A percentile compares a stretch with the other conserved stretches of the same genome.
Conservation (phyloP, 2,329 filamentous ascomycete species). For the Diaporthe nobilis region DNA sequence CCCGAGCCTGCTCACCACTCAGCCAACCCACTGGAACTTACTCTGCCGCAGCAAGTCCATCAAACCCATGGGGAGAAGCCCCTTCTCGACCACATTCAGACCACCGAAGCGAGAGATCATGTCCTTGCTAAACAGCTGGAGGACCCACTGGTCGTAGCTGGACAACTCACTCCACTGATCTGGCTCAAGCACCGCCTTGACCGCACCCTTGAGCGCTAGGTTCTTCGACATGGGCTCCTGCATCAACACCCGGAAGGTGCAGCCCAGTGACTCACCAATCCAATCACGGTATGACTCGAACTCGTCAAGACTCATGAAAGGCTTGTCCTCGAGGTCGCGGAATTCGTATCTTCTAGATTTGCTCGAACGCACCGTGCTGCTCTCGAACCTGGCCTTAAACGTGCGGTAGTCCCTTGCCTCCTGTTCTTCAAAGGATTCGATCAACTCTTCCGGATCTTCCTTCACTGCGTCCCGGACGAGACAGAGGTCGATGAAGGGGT, state of each 20-base stretch:
- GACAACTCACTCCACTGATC: constrained; percentile 35
- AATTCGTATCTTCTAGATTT: constrained; percentile 29
- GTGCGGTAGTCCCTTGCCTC: constrained; percentile 53
- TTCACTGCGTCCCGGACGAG: constrained; percentile 48
- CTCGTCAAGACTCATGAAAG: constrained; percentile 58
- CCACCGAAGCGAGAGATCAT: constrained; percentile 57
- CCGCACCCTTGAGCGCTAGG: constrained; percentile 46
- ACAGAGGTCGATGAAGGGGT: constrained; percentile 49
- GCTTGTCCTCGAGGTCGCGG: constrained; percentile 43
- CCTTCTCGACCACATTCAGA: constrained; percentile 55
- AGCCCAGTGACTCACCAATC: constrained; percentile 45
- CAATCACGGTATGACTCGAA: constrained; percentile 54
- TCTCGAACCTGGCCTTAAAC: constrained; percentile 52
- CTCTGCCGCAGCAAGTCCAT: constrained; percentile 55
- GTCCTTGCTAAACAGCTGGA: constrained; percentile 54
- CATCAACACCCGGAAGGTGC: constrained; percentile 51
- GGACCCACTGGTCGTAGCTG: constrained; percentile 56
- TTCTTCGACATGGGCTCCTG: constrained; percentile 46
- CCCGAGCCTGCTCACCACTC: constrained; percentile 26
- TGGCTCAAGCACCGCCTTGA: constrained; percentile 42
- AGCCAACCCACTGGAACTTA: constrained; percentile 56
- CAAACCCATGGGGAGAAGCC: constrained; percentile 57
- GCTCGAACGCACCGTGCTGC: constrained; percentile 14
- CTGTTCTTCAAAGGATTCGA: constrained; percentile 49
- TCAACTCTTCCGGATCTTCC: constrained; percentile 43